A percentile compares a stretch with the other conserved stretches of the same genome.
Conservation (phyloP, 176 grass and related monocot species). For the Stipa capillata region DNA sequence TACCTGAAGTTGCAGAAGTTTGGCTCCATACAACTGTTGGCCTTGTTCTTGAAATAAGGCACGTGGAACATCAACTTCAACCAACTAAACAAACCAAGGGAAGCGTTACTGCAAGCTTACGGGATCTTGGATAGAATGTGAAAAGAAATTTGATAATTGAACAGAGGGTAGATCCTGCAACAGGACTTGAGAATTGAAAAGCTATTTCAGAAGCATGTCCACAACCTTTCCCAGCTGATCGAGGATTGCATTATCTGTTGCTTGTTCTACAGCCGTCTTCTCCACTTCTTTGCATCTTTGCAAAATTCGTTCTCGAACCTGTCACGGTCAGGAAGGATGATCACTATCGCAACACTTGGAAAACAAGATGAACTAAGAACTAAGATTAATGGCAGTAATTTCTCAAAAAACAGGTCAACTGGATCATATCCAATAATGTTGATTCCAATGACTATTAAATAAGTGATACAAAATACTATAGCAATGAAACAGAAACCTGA, state of each 20-base stretch:
- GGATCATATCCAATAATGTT: not conserved
- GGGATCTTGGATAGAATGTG: not conserved
- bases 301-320: slow-evolving; percentile 81
- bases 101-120: slow-evolving; percentile 3
- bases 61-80: slow-evolving; percentile 89
- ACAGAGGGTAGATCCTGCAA: not conserved
- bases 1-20: slow-evolving; percentile 89
- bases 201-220: slow-evolving; percentile 12
- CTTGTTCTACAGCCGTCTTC: slow-evolving; percentile 96
- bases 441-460: not conserved
- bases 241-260: slow-evolving; percentile 94
- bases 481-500: slow-evolving; percentile 44
- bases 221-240: slow-evolving; percentile 74
- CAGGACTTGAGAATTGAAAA: slow-evolving; percentile 2
- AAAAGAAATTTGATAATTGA: not conserved
- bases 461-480: not conserved
- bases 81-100: slow-evolving; percentile 53
- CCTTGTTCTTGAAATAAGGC: slow-evolving; percentile 97
- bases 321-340: not conserved
- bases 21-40: slow-evolving; percentile 84
- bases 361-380: not conserved
- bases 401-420: not conserved
- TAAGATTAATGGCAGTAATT: not conserved
- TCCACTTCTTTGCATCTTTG: slow-evolving; percentile 85
- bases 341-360: not conserved